phyloP scores from a whole-genome alignment of 495 filamentous ascomycete genomes.

The Mytilinidion resinicola region DNA sequence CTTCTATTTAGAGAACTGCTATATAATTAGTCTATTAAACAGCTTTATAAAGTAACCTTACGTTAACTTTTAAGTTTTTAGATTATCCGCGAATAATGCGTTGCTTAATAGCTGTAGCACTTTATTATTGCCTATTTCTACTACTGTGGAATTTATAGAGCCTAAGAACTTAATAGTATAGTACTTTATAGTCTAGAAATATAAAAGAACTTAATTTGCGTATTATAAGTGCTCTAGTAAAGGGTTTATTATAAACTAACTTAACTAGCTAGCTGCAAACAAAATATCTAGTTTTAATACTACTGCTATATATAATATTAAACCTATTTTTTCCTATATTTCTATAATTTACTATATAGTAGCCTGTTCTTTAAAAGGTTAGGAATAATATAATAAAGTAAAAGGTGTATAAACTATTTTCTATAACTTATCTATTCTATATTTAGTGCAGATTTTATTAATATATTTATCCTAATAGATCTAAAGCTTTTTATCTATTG shows the following conservation, averaged over 20 bases:
- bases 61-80: neutral
- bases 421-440: no score
- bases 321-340: no score
- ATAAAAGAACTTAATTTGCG: neutral
- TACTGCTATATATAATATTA: no score
- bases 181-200: neutral
- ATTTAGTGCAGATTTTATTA: no score
- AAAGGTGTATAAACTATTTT: no score
- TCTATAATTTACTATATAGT: neutral
- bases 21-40: no score
- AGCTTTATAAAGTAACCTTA: neutral
- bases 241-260: no score
- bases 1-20: neutral
- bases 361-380: neutral
- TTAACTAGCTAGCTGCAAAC: no score
- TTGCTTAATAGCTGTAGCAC: neutral
- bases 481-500: no score
- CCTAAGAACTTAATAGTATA: no score
- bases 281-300: no score
- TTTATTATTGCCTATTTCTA: neutral
- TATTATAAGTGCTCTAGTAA: neutral
- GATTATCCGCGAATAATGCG: neutral
- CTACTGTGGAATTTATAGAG: neutral
- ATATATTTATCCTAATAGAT: no score
- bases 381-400: neutral